Conservation (phyloP, 2,329 filamentous ascomycete species). For the Pleomassaria siparia region DNA sequence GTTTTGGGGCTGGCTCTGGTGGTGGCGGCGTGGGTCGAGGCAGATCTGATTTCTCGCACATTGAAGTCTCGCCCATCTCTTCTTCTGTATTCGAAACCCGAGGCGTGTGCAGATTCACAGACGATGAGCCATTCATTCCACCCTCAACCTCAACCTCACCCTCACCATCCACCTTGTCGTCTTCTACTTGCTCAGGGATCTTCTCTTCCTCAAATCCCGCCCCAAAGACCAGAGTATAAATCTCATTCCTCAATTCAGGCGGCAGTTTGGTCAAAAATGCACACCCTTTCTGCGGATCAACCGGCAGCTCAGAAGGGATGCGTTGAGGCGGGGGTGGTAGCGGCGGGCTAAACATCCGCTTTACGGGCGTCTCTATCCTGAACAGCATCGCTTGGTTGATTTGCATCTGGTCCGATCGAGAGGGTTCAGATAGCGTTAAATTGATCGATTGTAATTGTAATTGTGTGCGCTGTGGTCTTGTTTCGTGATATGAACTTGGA, state of each 20-base stretch:
- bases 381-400: background rate
- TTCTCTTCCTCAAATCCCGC: background rate
- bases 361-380: background rate
- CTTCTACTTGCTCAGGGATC: background rate
- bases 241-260: constrained; percentile 14
- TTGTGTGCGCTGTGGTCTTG: too few relatives aligned
- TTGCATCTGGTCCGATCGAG: background rate
- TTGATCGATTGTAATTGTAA: too few relatives aligned
- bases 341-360: background rate
- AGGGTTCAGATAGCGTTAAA: background rate
- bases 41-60: background rate
- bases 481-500: too few relatives aligned
- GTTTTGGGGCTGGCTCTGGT: background rate
- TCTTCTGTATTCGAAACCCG: background rate
- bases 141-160: background rate
- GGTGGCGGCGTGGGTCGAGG: background rate
- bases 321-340: constrained; percentile 1
- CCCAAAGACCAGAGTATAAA: constrained; percentile 11
- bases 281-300: constrained; percentile 6
- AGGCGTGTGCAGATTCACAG: background rate
- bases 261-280: constrained; percentile 10
- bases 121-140: background rate
- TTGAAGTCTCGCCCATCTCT: background rate
- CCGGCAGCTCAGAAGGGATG: background rate
- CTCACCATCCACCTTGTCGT: background rate